A percentile compares a stretch with the other conserved stretches of the same genome.
These are phyloP conservation scores for Fusarium nelsonii DNA, from an alignment of 2,329 filamentous ascomycete species.

Conservation along the genomic window DNA sequence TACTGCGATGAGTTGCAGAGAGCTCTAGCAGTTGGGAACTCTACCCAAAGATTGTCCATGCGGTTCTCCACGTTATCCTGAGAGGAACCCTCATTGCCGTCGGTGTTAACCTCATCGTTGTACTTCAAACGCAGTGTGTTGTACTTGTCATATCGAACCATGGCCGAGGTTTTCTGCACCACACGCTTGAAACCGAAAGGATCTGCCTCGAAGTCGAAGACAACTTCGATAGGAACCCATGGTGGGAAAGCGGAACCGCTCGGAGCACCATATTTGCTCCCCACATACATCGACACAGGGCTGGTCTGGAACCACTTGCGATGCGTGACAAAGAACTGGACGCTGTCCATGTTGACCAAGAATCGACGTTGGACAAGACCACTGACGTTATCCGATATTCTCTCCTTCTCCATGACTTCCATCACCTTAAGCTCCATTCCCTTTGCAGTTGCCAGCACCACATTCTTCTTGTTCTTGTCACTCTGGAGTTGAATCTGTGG, in stretches of 20 bases:
- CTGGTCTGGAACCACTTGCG: constrained; percentile 89
- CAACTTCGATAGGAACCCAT: constrained; percentile 98
- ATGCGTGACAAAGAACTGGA: constrained; percentile 97
- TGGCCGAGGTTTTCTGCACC: constrained; percentile 95
- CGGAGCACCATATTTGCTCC: constrained; percentile 89
- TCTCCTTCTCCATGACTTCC: constrained; percentile 96
- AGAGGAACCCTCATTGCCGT: constrained; percentile 63
- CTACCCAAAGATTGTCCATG: constrained; percentile 97
- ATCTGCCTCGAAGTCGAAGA: constrained; percentile 95
- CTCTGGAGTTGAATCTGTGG: constrained; percentile 98
- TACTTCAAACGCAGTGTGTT: constrained; percentile 97
- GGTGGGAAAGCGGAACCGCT: constrained; percentile 92
- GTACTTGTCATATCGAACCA: constrained; percentile 96
- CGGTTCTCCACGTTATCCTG: constrained; percentile 75
- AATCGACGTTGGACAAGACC: constrained; percentile 96
- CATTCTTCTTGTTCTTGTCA: constrained; percentile 96
- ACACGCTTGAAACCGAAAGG: constrained; percentile 98
- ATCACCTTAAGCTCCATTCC: constrained; percentile 98
- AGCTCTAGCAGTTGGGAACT: constrained; percentile 94
- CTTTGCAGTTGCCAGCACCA: constrained; percentile 96
- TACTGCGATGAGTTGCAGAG: constrained; percentile 98
- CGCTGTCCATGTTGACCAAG: constrained; percentile 94
- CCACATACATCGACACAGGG: constrained; percentile 91
- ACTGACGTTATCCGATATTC: constrained; percentile 91
- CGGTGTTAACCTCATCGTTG: constrained; percentile 87